Base-by-base conservation (phyloP, 1,139 yeast genomes). In the Williopsis jadinii region DNA sequence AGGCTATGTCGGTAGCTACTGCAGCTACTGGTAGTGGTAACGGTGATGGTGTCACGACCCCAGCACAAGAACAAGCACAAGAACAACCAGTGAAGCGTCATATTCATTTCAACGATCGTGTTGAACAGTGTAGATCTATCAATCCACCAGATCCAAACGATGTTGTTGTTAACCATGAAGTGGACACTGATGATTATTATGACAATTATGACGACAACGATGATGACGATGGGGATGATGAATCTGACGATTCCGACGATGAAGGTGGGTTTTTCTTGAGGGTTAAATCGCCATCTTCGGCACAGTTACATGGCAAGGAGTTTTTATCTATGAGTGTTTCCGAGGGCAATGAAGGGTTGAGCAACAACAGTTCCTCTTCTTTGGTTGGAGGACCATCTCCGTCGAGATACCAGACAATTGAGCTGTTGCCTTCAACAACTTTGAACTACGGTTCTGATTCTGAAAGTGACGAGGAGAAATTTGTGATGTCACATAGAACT, bases 71-170 rank as follows among this genome's bases (percentile, higher is more conserved):
- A 36, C 40, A 41, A 34, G 30, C 28, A 14, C 19, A 33, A n/a
- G 24, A n/a, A 8, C 11, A 15, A 66, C 68, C 36, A 73, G 36
- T 36, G 39, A 49, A 41, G 38, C 52, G 43, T 47, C 54, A 38
- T 39, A 48, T 46, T 34, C 97, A 88, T 63, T 92, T 92, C 64
- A 90, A 84, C 58, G 95, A 87, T 56, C 78, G 88, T 44, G 98
- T 92, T 27, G 90, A 85, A 59, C 97, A 92, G 63, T 90, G 97
- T 61, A 77, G 84, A 45, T 87, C 95, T 0, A 59, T 86, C 14
- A 78, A 79, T 47, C 57, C 62, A 12, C 51, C 58, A 8, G 52
- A 46, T 26, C 37, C 54, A 33, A 50, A 55, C 37, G 46, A 44
- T 11, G 58, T 58, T n/a, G 27, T 12, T 8, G 30, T n/a, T 28